Evolutionary conservation across 2,329 filamentous ascomycete genomes (phyloP).

Genomic region (Diaporthe batatas): DNA sequence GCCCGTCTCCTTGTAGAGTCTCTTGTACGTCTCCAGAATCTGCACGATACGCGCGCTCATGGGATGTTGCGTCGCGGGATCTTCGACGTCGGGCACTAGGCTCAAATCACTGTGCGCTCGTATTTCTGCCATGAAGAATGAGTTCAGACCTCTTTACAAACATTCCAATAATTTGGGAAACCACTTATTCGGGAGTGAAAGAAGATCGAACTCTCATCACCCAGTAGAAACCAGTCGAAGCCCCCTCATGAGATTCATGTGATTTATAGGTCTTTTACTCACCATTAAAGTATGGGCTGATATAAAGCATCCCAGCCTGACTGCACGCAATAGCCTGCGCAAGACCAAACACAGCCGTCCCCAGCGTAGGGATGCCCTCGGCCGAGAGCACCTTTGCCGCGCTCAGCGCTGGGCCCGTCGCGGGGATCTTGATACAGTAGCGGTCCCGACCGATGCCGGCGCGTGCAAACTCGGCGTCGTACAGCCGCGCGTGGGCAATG

Average conservation of each 20-base stretch:
- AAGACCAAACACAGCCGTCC: conserved; percentile 61
- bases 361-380: conserved; percentile 62
- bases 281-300: conserved; percentile 65
- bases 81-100: conserved; percentile 61
- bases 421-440: conserved; percentile 66
- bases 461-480: conserved; percentile 60
- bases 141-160: neutral
- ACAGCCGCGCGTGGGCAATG: conserved; percentile 60
- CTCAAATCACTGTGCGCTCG: conserved; percentile 57
- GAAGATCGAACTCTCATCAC: neutral
- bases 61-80: conserved; percentile 61
- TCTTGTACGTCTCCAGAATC: conserved; percentile 62
- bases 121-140: conserved; percentile 51
- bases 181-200: neutral
- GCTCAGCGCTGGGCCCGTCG: conserved; percentile 61
- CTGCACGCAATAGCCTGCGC: conserved; percentile 63
- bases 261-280: conserved; percentile 35
- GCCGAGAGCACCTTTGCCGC: conserved; percentile 57
- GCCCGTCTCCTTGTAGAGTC: conserved; percentile 61
- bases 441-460: conserved; percentile 60
- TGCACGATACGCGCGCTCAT: conserved; percentile 62
- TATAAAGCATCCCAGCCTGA: conserved; percentile 61
- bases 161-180: neutral
- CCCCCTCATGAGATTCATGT: neutral
- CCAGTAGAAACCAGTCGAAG: neutral